These are phyloP conservation scores for Penicillium subrubescens DNA, from an alignment of 495 filamentous ascomycete species.

Conservation along the genomic window DNA sequence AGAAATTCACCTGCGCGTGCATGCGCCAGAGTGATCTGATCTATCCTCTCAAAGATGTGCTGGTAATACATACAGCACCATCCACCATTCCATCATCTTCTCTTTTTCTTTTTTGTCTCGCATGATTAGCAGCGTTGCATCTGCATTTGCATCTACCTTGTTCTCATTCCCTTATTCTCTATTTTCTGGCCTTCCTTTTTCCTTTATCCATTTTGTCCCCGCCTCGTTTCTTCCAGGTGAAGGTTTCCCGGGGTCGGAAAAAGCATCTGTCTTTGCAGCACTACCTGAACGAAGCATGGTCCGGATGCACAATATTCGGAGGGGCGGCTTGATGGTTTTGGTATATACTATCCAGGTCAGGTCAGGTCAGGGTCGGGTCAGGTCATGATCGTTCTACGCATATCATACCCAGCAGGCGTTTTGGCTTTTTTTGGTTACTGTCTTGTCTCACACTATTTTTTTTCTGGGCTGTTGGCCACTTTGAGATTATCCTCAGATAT, in stretches of 20 bases:
- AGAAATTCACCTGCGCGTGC: slow-evolving; percentile 25
- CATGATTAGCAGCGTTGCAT: slow-evolving; percentile 26
- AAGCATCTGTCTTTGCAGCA: background rate
- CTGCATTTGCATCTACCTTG: slow-evolving; percentile 8
- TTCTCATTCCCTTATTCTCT: background rate
- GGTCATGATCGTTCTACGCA: slow-evolving; percentile 30
- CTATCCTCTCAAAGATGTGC: background rate
- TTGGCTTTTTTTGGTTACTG: background rate
- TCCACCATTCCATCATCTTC: background rate
- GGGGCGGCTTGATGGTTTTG: slow-evolving; percentile 15
- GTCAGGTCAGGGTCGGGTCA: slow-evolving; percentile 9
- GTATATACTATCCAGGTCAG: slow-evolving; percentile 23
- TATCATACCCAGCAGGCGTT: slow-evolving; percentile 34
- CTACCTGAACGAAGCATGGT: slow-evolving; percentile 13
- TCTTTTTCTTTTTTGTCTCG: slow-evolving; percentile 4
- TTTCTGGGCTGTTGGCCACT: background rate
- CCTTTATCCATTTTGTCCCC: background rate
- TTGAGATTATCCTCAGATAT: background rate
- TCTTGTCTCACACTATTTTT: background rate
- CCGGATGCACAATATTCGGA: background rate
- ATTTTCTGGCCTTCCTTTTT: background rate
- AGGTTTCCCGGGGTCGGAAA: background rate
- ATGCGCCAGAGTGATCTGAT: slow-evolving; percentile 12
- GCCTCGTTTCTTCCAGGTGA: slow-evolving; percentile 19
- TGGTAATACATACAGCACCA: background rate